Conservation (phyloP, 2,329 filamentous ascomycete species). For the Cladorrhinum sp. region DNA sequence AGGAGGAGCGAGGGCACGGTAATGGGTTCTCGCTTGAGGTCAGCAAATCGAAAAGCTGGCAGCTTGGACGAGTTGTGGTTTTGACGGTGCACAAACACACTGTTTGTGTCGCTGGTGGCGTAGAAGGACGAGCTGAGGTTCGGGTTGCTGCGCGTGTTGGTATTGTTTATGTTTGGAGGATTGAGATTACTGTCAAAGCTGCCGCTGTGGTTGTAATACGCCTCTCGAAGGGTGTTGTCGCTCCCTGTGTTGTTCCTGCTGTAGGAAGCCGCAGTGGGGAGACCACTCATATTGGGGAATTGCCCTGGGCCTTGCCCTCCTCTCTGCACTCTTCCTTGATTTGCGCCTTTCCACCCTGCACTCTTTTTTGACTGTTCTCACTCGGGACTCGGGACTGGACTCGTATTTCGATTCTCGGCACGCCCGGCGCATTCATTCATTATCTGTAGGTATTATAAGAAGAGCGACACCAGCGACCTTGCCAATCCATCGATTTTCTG, state of each 20-base stretch:
- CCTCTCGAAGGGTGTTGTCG: constrained; percentile 9
- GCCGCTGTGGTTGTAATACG: constrained; percentile 11
- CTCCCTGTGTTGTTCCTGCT: constrained; percentile 10
- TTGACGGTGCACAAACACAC: constrained; percentile 44
- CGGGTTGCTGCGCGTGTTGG: constrained; percentile 13
- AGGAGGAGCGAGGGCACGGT: constrained; percentile 35
- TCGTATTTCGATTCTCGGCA: constrained; percentile 6
- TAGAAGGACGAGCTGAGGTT: constrained; percentile 15
- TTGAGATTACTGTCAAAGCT: constrained; percentile 10
- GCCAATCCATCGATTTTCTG: neutral
- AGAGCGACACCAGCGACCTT: neutral
- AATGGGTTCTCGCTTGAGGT: constrained; percentile 41
- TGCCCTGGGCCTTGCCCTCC: constrained; percentile 11
- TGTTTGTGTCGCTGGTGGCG: constrained; percentile 21
- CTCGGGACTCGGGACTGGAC: constrained; percentile 11
- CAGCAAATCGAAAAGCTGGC: constrained; percentile 53
- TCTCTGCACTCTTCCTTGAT: neutral
- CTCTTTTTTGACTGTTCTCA: constrained; percentile 6
- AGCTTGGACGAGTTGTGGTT: constrained; percentile 55
- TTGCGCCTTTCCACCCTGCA: constrained; percentile 5
- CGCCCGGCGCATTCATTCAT: constrained; percentile 13
- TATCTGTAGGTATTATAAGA: constrained; percentile 5
- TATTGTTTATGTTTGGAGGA: constrained; percentile 3
- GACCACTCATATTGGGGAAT: neutral
- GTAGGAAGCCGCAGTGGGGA: constrained; percentile 9